A percentile compares a stretch with the other conserved stretches of the same genome.
These are phyloP conservation scores for Porcisia hertigi DNA, from an alignment of 208 protist genomes.

Conservation along the genomic window DNA sequence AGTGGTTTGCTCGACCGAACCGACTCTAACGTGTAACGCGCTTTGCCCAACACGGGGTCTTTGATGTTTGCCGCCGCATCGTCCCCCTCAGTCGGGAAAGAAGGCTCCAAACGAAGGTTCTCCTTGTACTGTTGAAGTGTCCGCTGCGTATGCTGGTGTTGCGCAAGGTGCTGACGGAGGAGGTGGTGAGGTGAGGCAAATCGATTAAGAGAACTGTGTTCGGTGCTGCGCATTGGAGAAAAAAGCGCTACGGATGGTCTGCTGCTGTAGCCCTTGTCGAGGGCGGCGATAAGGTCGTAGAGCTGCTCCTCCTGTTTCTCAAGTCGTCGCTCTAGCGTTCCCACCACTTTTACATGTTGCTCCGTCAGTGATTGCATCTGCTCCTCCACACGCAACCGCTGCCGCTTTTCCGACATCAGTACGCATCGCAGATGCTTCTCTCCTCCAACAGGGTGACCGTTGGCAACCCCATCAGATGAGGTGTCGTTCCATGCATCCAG, in stretches of 20 bases:
- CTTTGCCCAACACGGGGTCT: conserved; percentile 32
- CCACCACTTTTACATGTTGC: conserved; percentile 77
- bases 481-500: conserved; percentile 31
- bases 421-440: conserved; percentile 43
- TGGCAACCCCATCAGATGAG: conserved; percentile 11
- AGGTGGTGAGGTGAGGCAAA: conserved; percentile 51
- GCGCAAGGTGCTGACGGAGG: conserved; percentile 60
- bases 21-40: conserved; percentile 33
- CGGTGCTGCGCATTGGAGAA: conserved; percentile 18
- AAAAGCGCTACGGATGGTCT: background rate
- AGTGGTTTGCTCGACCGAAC: conserved; percentile 39
- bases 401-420: conserved; percentile 72
- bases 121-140: conserved; percentile 52
- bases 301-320: conserved; percentile 81
- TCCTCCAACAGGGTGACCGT: conserved; percentile 13
- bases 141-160: conserved; percentile 66
- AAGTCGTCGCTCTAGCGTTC: conserved; percentile 70
- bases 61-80: conserved; percentile 25
- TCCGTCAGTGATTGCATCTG: conserved; percentile 81
- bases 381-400: conserved; percentile 84
- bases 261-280: conserved; percentile 44
- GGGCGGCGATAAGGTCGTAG: conserved; percentile 46
- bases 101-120: conserved; percentile 21
- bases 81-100: conserved; percentile 19
- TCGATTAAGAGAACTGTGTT: conserved; percentile 20